Conservation (phyloP, 2,329 filamentous ascomycete species). For the Cercospora beticola region DNA sequence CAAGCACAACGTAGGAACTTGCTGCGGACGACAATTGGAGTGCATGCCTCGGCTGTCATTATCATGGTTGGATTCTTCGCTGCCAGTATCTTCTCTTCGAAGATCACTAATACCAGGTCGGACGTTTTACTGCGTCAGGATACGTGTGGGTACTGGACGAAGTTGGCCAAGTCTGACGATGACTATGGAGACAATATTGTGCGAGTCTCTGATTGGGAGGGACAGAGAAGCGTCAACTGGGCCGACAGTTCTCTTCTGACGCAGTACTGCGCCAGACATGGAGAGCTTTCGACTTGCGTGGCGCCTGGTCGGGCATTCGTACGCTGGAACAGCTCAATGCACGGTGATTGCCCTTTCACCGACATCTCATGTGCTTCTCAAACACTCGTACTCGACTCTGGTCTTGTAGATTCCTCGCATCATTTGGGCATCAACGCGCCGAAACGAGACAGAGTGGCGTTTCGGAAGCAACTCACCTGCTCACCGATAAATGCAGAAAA, state of each 20-base stretch:
- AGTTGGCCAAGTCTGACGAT: neutral
- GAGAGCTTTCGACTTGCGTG: neutral
- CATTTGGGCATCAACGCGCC: constrained; percentile 7
- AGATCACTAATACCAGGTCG: constrained; percentile 6
- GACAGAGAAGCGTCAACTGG: constrained; percentile 6
- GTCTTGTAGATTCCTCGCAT: neutral
- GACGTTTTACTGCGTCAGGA: neutral
- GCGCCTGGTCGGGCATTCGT: constrained; percentile 1
- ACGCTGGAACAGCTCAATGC: neutral
- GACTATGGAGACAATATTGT: constrained; percentile 2
- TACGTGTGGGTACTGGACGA: neutral
- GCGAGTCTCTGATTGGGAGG: constrained; percentile 6
- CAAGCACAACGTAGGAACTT: neutral
- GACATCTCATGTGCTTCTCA: neutral
- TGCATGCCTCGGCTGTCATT: neutral
- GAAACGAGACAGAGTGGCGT: neutral
- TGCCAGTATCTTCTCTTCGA: constrained; percentile 8
- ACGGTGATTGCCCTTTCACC: neutral
- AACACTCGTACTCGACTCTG: neutral
- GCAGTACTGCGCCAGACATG: constrained; percentile 2
- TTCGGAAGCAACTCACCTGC: neutral
- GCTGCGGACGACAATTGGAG: neutral
- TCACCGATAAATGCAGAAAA: neutral
- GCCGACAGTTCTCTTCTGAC: constrained; percentile 8
- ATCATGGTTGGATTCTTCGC: constrained; percentile 2